Evolutionary conservation across 2,329 filamentous ascomycete genomes (phyloP).

Genomic region (Bipolaris cookei): DNA sequence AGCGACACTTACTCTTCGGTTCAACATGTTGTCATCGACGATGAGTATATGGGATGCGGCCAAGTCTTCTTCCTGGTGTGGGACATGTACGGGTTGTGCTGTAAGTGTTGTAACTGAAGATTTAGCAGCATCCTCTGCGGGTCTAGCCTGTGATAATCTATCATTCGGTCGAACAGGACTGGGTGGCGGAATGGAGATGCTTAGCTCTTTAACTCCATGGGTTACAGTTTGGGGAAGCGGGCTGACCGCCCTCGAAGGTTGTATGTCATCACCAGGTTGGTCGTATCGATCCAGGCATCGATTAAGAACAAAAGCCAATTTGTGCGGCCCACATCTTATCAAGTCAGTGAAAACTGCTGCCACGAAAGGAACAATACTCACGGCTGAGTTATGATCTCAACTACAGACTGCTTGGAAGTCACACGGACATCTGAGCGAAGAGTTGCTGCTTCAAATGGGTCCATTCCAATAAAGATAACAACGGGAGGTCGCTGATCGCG

Average conservation of each 20-base stretch:
- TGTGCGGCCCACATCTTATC: conserved; percentile 41
- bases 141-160: not conserved
- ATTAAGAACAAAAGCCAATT: conserved; percentile 39
- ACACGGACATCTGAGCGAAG: conserved; percentile 43
- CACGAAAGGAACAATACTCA: conserved; percentile 17
- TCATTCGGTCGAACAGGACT: not conserved
- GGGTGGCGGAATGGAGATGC: not conserved
- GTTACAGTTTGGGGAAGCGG: not conserved
- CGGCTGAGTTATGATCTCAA: conserved; percentile 47
- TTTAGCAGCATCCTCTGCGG: not conserved
- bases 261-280: conserved; percentile 30
- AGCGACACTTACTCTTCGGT: conserved; percentile 38
- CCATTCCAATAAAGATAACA: conserved; percentile 42
- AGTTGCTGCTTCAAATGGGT: conserved; percentile 42
- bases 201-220: not conserved
- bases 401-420: conserved; percentile 35
- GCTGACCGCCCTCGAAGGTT: not conserved
- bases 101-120: not conserved
- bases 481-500: conserved; percentile 25
- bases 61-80: not conserved
- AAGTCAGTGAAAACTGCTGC: not conserved
- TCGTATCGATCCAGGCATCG: conserved; percentile 39
- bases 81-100: not conserved
- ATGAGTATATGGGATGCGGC: conserved; percentile 36
- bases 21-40: conserved; percentile 50